Evolutionary conservation across 2,329 filamentous ascomycete genomes (phyloP).

Genomic region (Pseudodiploospora longispora): DNA sequence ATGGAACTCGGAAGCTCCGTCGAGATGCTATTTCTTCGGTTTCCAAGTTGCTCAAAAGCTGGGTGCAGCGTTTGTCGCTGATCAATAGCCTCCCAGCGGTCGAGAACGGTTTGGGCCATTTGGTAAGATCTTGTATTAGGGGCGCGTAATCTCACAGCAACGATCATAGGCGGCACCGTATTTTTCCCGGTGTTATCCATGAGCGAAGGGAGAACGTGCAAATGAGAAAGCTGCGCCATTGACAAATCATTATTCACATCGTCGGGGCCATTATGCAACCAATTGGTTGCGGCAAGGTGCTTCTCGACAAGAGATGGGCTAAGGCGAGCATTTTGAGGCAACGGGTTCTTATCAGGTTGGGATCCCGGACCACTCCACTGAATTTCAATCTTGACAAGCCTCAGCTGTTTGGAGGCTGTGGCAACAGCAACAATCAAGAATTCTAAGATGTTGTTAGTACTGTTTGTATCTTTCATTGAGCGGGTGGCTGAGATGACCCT

Average conservation of each 20-base stretch:
- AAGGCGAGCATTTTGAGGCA: slow-evolving; percentile 36
- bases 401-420: slow-evolving; percentile 63
- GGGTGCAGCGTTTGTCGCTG: slow-evolving; percentile 59
- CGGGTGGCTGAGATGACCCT: slow-evolving; percentile 14
- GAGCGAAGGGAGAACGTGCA: slow-evolving; percentile 64
- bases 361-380: slow-evolving; percentile 56
- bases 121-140: slow-evolving; percentile 48
- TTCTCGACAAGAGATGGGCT: slow-evolving; percentile 47
- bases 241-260: slow-evolving; percentile 39
- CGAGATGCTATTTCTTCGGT: slow-evolving; percentile 47
- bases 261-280: slow-evolving; percentile 41
- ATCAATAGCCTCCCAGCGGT: slow-evolving; percentile 74
- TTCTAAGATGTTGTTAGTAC: slow-evolving; percentile 26
- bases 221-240: slow-evolving; percentile 59
- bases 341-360: slow-evolving; percentile 47
- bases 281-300: slow-evolving; percentile 49
- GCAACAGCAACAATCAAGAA: slow-evolving; percentile 58
- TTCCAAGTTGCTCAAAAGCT: slow-evolving; percentile 67
- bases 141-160: slow-evolving; percentile 64
- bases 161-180: slow-evolving; percentile 50
- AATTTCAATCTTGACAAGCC: slow-evolving; percentile 64
- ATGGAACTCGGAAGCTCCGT: slow-evolving; percentile 24
- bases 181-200: slow-evolving; percentile 52
- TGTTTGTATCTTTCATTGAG: not conserved
- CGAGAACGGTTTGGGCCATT: slow-evolving; percentile 64